Evolutionary conservation across 2,329 filamentous ascomycete species (phyloP).

Genomic region (Botrytis porri): DNA sequence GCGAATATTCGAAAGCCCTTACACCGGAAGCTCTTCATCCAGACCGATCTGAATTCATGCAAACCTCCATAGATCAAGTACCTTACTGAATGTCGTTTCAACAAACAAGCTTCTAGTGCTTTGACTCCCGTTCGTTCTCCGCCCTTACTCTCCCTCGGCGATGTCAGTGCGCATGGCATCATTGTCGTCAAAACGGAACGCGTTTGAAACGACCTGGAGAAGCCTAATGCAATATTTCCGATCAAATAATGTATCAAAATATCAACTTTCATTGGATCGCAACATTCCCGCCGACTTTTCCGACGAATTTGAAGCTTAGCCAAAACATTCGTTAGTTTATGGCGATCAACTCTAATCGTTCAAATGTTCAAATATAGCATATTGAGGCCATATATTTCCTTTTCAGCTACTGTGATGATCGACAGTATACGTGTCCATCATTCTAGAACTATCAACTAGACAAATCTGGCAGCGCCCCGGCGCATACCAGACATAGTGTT

Average conservation of each 20-base stretch:
- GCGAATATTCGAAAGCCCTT: background rate
- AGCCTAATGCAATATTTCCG: background rate
- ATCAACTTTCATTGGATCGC: background rate
- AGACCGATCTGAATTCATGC: background rate
- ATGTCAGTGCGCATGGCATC: conserved; percentile 5
- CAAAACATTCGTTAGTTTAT: background rate
- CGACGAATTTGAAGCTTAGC: background rate
- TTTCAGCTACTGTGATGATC: background rate
- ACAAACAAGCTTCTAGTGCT: conserved; percentile 3
- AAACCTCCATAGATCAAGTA: background rate
- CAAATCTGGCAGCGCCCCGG: background rate
- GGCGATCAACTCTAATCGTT: background rate
- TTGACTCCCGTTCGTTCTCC: background rate
- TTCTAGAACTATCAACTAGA: background rate
- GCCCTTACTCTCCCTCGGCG: background rate
- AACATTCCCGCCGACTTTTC: background rate
- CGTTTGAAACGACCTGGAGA: conserved; percentile 1
- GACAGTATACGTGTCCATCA: background rate
- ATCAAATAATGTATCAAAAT: background rate
- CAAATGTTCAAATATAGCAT: background rate
- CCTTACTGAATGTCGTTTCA: background rate
- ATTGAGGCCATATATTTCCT: background rate
- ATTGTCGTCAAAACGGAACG: background rate
- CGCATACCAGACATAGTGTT: background rate
- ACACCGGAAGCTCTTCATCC: background rate